Percentiles rank a stretch among this genome's conserved stretches.
phyloP scores from a whole-genome alignment of 805 yeast genomes.

The Kazachstania viticola region DNA sequence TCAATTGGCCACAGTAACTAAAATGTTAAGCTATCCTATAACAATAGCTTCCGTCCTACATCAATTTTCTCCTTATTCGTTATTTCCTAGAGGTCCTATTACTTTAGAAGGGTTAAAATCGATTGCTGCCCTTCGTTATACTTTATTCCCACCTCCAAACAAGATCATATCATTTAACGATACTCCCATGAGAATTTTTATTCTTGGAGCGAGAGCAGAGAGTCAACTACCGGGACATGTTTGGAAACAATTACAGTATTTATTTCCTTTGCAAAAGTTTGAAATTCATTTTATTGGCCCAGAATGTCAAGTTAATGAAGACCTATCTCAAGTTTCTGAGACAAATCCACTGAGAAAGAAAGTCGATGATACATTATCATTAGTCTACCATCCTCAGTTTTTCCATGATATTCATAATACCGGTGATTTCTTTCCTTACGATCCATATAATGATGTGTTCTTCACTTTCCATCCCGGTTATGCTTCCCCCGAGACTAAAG shows the following conservation, averaged over 20 bases:
- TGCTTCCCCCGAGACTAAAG: constrained; percentile 67
- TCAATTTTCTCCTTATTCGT: constrained; percentile 71
- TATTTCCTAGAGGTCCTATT: constrained; percentile 76
- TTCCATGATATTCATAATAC: constrained; percentile 87
- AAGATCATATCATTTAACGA: constrained; percentile 17
- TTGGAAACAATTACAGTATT: constrained; percentile 84
- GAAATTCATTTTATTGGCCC: constrained; percentile 94
- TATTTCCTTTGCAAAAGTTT: constrained; percentile 72
- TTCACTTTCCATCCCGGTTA: constrained; percentile 95
- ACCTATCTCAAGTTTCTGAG: constrained; percentile 42
- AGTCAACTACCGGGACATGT: constrained; percentile 89
- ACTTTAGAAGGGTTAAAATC: constrained; percentile 91
- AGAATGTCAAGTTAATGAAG: constrained; percentile 68
- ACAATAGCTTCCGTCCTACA: constrained; percentile 80
- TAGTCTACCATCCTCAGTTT: constrained; percentile 80
- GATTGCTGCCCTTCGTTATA: constrained; percentile 82
- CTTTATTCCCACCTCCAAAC: constrained; percentile 55
- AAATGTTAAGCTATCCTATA: constrained; percentile 86
- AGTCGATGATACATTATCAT: constrained; percentile 62
- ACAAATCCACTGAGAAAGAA: constrained; percentile 50
- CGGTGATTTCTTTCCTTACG: constrained; percentile 95
- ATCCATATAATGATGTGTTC: constrained; percentile 89
- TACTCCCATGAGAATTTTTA: constrained; percentile 71
- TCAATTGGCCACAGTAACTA: constrained; percentile 90
- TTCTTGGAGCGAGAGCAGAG: constrained; percentile 89